Conservation (phyloP, 257 asterid species). For the Ligustrum vulgare region DNA sequence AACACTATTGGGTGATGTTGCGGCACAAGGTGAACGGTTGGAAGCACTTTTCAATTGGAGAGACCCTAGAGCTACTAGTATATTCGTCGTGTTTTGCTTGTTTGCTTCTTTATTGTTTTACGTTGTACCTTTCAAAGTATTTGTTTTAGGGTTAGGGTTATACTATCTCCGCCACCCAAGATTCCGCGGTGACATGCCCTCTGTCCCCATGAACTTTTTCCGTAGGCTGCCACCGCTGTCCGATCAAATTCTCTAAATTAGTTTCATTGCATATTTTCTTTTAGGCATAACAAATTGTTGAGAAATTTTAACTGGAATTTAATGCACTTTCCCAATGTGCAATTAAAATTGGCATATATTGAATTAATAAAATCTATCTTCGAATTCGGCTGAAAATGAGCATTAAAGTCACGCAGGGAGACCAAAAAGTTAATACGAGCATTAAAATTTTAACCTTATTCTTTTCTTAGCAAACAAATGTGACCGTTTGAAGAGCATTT, state of each 20-base stretch:
- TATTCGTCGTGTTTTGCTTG: constrained; percentile 63
- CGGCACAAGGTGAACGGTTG: constrained; percentile 86
- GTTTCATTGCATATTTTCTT: not conserved
- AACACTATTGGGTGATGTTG: constrained; percentile 74
- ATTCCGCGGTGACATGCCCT: constrained; percentile 89
- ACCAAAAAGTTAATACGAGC: constrained; percentile 1
- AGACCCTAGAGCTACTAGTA: constrained; percentile 83
- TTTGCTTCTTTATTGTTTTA: constrained; percentile 70
- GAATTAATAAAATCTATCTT: constrained; percentile 22
- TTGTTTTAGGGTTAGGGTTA: constrained; percentile 58
- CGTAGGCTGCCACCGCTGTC: constrained; percentile 81
- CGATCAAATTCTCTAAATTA: constrained; percentile 63
- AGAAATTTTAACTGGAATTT: constrained; percentile 11
- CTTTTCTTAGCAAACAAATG: constrained; percentile 24
- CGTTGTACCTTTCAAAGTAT: constrained; percentile 65
- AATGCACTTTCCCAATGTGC: constrained; percentile 55
- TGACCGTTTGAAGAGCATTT: constrained; percentile 30
- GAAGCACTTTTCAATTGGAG: constrained; percentile 91
- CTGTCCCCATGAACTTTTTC: constrained; percentile 72
- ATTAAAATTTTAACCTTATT: not conserved
- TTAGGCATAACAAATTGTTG: not conserved
- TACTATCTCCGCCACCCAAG: constrained; percentile 86
- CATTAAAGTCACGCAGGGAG: constrained; percentile 1
- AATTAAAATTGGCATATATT: constrained; percentile 22
- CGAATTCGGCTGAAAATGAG: not conserved